Evolutionary conservation across 768 basidiomycete species (phyloP), one percentile per base, ranked within the genome.

Genomic region (Russula vinacea): DNA sequence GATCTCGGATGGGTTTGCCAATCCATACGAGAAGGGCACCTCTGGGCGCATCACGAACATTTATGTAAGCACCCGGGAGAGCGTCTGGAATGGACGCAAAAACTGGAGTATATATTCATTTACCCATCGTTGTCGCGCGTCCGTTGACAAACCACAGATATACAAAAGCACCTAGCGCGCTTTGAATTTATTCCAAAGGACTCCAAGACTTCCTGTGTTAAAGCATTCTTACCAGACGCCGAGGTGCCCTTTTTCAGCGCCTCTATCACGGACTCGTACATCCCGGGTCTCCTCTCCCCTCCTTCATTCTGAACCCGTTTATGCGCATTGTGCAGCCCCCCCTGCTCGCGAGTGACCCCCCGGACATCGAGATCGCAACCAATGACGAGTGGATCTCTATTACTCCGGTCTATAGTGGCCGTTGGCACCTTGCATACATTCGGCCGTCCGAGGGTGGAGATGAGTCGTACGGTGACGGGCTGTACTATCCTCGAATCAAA

Each of bases 171-270:
- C 26, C 58, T 59, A 37, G 67, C 67, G 4, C 55, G 56, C 14
- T 68, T 68, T 37, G 56, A 60, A 14, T 62, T 33, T 33, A 44
- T 19, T 22, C 29, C 54, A 8, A 49, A 50, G 16, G 50, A 62
- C 17, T 22, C 16, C 4, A 32, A 5, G 47, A 51, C 50, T n/a
- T 50, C 37, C 39, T 44, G 11, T 16, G 9, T 58, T 40, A 44
- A 59, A 11, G 40, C 32, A 19, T 44, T 53, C 42, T 6, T 62
- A 52, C 67, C 57, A n/a, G 32, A 49, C 11, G 57, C 33, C 2
- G 51, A 59, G 22, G 35, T 14, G 14, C 65, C 67, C 22, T 68
- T 68, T 47, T 67, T 67, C 61, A 40, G 50, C 11, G 65, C 65
- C 45, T n/a, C 50, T 7, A 37, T 66, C n/a, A 62, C 67, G 45